phyloP scores from a whole-genome alignment of 202 grass and related monocot genomes.

The Panicum virgatum region DNA sequence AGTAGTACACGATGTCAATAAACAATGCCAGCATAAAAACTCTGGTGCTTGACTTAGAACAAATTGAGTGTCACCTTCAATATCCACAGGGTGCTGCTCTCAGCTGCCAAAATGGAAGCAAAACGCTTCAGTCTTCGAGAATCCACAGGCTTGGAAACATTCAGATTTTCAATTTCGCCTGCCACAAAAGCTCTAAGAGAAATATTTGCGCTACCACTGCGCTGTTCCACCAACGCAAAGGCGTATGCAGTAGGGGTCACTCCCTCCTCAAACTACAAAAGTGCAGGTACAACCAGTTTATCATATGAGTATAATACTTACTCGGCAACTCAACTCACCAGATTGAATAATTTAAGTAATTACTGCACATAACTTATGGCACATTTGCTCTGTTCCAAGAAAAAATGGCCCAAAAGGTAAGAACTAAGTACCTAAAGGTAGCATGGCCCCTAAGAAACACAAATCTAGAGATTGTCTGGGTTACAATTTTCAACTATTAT shows the following conservation, averaged over 20 bases:
- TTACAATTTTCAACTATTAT: slow-evolving; percentile 5
- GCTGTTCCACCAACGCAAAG: slow-evolving; percentile 91
- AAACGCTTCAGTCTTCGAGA: slow-evolving; percentile 63
- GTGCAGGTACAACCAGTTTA: slow-evolving; percentile 21
- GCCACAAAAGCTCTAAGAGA: slow-evolving; percentile 72
- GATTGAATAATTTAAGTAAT: not conserved
- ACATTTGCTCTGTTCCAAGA: not conserved
- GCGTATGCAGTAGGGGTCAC: slow-evolving; percentile 64
- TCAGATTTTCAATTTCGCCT: slow-evolving; percentile 71
- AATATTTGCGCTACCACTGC: slow-evolving; percentile 60
- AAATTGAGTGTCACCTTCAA: slow-evolving; percentile 61
- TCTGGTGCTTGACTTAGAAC: not conserved
- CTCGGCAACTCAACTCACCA: not conserved
- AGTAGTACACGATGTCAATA: not conserved
- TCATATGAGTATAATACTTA: not conserved
- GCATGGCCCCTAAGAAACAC: not conserved
- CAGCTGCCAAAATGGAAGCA: slow-evolving; percentile 53
- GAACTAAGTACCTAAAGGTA: slow-evolving; percentile 5
- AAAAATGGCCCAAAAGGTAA: not conserved
- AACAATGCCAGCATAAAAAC: slow-evolving; percentile 19
- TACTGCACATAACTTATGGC: not conserved
- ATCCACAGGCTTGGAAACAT: slow-evolving; percentile 59
- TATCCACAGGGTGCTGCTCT: slow-evolving; percentile 58
- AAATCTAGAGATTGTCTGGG: not conserved
- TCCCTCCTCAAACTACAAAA: slow-evolving; percentile 73